These are phyloP conservation scores for Ampelocalamus luodianensis DNA, from an alignment of 176 grass and related monocot species.

Conservation along the genomic window DNA sequence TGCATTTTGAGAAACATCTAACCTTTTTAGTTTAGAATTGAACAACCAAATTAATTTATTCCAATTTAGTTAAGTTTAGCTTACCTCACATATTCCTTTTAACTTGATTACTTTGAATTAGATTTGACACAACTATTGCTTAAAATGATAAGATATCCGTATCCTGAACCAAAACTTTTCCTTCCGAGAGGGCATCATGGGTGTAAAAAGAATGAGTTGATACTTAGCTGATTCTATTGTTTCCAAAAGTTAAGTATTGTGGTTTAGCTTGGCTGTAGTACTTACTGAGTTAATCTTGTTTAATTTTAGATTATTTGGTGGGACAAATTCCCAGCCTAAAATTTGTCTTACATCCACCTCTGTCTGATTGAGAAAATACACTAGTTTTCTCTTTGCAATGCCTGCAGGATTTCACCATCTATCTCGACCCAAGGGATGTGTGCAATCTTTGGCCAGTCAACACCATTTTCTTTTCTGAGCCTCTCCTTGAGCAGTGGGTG, in stretches of 20 bases:
- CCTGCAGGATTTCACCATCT: conserved; percentile 47
- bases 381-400: neutral
- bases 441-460: conserved; percentile 48
- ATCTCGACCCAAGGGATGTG: conserved; percentile 50
- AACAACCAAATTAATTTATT: conserved; percentile 4
- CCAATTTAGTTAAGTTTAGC: neutral
- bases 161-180: neutral
- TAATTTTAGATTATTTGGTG: neutral
- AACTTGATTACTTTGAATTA: conserved; percentile 1
- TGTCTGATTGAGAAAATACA: conserved; percentile 9
- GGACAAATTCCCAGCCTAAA: neutral
- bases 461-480: conserved; percentile 37
- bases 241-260: neutral
- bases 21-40: neutral
- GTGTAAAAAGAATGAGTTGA: neutral
- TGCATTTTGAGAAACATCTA: conserved; percentile 5
- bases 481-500: conserved; percentile 52
- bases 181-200: neutral
- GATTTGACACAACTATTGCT: neutral
- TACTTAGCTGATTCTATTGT: neutral
- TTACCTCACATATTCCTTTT: neutral
- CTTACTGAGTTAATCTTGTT: neutral
- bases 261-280: neutral
- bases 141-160: neutral
- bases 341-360: conserved; percentile 8